Evolutionary conservation across 192 early-diverging fungal species (phyloP).

Genomic region (Linnemannia exigua): DNA sequence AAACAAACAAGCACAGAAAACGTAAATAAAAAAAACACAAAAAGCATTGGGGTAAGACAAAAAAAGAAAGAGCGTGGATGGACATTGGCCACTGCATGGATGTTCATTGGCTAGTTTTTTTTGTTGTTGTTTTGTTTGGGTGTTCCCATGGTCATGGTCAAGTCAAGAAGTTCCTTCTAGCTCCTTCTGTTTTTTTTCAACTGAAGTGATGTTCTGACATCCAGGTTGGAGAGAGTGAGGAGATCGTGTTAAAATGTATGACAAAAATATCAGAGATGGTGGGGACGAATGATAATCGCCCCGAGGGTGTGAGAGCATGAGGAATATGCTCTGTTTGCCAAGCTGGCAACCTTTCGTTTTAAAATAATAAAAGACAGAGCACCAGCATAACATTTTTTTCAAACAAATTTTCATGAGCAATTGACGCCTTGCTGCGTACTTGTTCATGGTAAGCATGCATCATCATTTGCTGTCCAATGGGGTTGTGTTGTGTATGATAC

Average conservation of each 20-base stretch:
- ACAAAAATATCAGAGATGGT: neutral
- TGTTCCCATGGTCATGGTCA: no score
- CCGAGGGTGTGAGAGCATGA: neutral
- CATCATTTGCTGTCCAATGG: neutral
- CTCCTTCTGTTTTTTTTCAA: neutral
- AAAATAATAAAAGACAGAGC: neutral
- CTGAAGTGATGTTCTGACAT: neutral
- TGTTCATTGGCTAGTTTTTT: neutral
- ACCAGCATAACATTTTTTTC: neutral
- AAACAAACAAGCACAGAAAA: slow-evolving; percentile 8
- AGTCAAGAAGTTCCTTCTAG: neutral
- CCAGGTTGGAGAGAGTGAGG: neutral
- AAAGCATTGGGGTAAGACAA: slow-evolving; percentile 3
- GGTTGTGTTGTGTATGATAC: neutral
- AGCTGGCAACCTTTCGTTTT: neutral
- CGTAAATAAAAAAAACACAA: slow-evolving; percentile 2
- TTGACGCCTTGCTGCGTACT: neutral
- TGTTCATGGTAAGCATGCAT: neutral
- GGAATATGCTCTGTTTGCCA: neutral
- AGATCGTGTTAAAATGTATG: neutral
- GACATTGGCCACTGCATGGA: neutral
- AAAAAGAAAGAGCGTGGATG: neutral
- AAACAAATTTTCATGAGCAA: slow-evolving; percentile 1
- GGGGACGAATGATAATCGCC: no score
- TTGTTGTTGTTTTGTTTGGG: neutral